Conservation (phyloP, 768 basidiomycete species). For the Tephrocybe sp. region DNA sequence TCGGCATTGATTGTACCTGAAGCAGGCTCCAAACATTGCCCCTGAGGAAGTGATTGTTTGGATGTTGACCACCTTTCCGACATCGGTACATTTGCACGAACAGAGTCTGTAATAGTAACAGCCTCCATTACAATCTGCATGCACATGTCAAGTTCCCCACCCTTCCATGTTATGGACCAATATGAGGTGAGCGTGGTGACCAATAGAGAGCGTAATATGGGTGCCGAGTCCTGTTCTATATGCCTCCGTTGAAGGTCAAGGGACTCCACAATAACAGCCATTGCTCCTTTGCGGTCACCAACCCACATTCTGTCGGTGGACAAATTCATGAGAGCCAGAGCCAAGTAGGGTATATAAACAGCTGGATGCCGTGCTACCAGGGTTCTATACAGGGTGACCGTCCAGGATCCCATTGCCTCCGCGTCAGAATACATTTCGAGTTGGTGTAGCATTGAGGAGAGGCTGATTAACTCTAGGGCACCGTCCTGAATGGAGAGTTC, state of each 20-base stretch:
- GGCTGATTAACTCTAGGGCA: constrained; percentile 15
- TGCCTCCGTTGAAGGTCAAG: constrained; percentile 4
- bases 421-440: constrained; percentile 18
- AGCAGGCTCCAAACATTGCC: not conserved
- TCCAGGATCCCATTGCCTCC: constrained; percentile 13
- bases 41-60: not conserved
- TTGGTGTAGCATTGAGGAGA: constrained; percentile 9
- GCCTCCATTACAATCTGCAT: constrained; percentile 10
- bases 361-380: constrained; percentile 5
- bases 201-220: constrained; percentile 5
- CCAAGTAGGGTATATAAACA: constrained; percentile 13
- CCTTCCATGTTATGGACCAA: constrained; percentile 2
- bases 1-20: not conserved
- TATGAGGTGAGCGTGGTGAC: constrained; percentile 6
- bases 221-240: not conserved
- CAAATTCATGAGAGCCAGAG: constrained; percentile 8
- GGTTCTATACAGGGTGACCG: constrained; percentile 12
- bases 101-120: constrained; percentile 4
- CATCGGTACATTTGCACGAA: constrained; percentile 3
- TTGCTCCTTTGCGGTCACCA: constrained; percentile 1
- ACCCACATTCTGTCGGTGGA: constrained; percentile 6
- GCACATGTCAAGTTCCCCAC: constrained; percentile 1
- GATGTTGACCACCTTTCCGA: constrained; percentile 5
- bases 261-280: constrained; percentile 4
- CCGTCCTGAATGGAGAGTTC: constrained; percentile 15